phyloP scores from a whole-genome alignment of 2,329 filamentous ascomycete genomes.

The Epichloe gansuensis region DNA sequence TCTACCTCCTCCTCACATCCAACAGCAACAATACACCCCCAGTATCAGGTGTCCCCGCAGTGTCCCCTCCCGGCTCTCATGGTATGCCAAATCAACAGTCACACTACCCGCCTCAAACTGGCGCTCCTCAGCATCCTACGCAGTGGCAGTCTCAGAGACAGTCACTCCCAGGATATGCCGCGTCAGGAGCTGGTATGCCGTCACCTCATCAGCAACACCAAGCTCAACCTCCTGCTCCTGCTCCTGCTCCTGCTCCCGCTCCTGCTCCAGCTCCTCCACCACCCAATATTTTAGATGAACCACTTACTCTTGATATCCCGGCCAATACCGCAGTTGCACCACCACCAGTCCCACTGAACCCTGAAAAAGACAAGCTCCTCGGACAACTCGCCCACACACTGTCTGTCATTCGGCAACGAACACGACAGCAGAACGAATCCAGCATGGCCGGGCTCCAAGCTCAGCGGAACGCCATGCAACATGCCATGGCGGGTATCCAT shows the following conservation, averaged over 20 bases:
- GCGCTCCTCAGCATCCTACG: slow-evolving; percentile 11
- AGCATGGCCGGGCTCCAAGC: slow-evolving; percentile 65
- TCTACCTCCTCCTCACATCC: slow-evolving; percentile 8
- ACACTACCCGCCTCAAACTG: not conserved
- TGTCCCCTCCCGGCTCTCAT: not conserved
- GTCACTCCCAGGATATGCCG: slow-evolving; percentile 8
- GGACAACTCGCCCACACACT: slow-evolving; percentile 62
- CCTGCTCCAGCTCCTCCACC: slow-evolving; percentile 23
- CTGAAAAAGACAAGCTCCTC: slow-evolving; percentile 82
- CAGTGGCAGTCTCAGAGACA: slow-evolving; percentile 10
- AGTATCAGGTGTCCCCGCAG: not conserved
- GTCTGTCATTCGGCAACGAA: slow-evolving; percentile 54
- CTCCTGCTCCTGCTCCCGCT: slow-evolving; percentile 14
- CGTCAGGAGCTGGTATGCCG: slow-evolving; percentile 4
- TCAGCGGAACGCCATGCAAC: slow-evolving; percentile 65
- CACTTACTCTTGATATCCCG: slow-evolving; percentile 38
- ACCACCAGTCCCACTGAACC: slow-evolving; percentile 87
- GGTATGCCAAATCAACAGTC: slow-evolving; percentile 2
- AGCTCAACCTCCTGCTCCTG: slow-evolving; percentile 8
- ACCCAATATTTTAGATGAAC: slow-evolving; percentile 44
- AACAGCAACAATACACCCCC: slow-evolving; percentile 7
- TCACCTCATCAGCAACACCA: slow-evolving; percentile 6
- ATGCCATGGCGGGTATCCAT: slow-evolving; percentile 57
- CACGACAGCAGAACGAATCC: slow-evolving; percentile 58
- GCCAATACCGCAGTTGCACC: slow-evolving; percentile 43